Evolutionary conservation across 768 basidiomycete species (phyloP).

Genomic region (Lactarius deliciosus): DNA sequence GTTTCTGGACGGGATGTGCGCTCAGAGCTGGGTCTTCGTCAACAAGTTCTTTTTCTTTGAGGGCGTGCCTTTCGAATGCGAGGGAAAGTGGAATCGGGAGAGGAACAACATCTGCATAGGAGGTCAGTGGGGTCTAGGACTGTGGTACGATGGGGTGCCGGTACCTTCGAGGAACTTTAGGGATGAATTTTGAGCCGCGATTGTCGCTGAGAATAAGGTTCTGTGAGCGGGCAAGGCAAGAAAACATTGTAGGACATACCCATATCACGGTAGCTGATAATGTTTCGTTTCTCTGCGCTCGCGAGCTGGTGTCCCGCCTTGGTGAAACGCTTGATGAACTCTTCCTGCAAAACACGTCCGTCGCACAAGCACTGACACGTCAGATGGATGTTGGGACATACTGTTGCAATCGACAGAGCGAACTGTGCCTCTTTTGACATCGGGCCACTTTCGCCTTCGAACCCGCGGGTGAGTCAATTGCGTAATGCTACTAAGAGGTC

Average conservation of each 20-base stretch:
- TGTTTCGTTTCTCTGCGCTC: slow-evolving; percentile 18
- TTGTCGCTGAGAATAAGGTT: slow-evolving; percentile 9
- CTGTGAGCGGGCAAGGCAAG: neutral
- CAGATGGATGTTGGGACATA: slow-evolving; percentile 10
- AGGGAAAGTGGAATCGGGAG: slow-evolving; percentile 24
- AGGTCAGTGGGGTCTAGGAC: neutral
- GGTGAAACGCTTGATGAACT: slow-evolving; percentile 29
- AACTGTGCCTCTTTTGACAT: slow-evolving; percentile 32
- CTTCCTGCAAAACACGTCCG: slow-evolving; percentile 26
- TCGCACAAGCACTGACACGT: slow-evolving; percentile 16
- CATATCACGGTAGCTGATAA: slow-evolving; percentile 30
- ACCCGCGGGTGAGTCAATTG: neutral
- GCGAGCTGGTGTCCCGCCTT: slow-evolving; percentile 25
- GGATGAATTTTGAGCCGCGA: slow-evolving; percentile 14
- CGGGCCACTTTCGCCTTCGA: slow-evolving; percentile 28
- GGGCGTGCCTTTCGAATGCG: slow-evolving; percentile 23
- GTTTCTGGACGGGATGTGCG: slow-evolving; percentile 17
- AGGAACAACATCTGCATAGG: slow-evolving; percentile 25
- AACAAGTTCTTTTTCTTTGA: slow-evolving; percentile 28
- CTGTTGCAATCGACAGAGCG: slow-evolving; percentile 28
- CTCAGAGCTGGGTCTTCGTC: slow-evolving; percentile 30
- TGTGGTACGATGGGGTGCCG: neutral
- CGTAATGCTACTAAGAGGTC: slow-evolving; percentile 7
- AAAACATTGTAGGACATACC: slow-evolving; percentile 18
- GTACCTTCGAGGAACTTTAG: slow-evolving; percentile 28